A percentile compares a stretch with the other conserved stretches of the same genome.
phyloP scores from a whole-genome alignment of 2,329 filamentous ascomycete genomes.

The Aspergillus sp. region DNA sequence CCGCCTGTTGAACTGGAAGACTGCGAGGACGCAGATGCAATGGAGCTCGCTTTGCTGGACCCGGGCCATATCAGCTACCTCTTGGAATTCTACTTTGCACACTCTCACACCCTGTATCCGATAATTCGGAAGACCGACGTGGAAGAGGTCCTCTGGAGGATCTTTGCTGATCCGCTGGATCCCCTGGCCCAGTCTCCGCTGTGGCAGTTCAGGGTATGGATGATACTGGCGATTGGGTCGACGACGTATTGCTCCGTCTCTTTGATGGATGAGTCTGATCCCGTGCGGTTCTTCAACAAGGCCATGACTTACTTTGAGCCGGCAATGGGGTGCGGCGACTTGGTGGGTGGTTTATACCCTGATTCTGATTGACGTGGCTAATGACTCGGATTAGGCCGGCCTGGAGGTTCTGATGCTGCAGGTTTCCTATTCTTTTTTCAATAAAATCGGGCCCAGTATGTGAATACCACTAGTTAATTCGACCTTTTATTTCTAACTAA shows the following conservation, averaged over 20 bases:
- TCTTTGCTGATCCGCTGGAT: constrained; percentile 31
- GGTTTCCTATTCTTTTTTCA: constrained; percentile 52
- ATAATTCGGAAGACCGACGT: constrained; percentile 38
- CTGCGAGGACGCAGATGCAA: too few relatives aligned
- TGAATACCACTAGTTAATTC: background rate
- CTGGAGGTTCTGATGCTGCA: constrained; percentile 48
- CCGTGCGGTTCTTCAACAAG: constrained; percentile 45
- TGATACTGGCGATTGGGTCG: constrained; percentile 50
- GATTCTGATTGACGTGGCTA: background rate
- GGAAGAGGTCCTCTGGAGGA: constrained; percentile 24
- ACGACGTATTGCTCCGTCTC: constrained; percentile 47
- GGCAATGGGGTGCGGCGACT: constrained; percentile 39
- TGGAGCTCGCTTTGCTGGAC: constrained; percentile 14
- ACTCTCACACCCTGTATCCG: constrained; percentile 50
- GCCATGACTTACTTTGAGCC: constrained; percentile 45
- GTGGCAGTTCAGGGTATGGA: constrained; percentile 47
- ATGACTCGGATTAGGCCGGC: constrained; percentile 30
- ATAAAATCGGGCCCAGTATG: constrained; percentile 48
- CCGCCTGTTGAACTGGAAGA: background rate
- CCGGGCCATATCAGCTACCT: constrained; percentile 10
- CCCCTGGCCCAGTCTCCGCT: constrained; percentile 33
- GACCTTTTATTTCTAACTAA: background rate
- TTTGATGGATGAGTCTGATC: constrained; percentile 45
- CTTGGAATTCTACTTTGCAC: constrained; percentile 48
- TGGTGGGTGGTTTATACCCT: constrained; percentile 29